Percentiles rank a stretch among this genome's conserved stretches.
Conservation (phyloP, 2,329 filamentous ascomycete genomes). For the Ophiostoma sp. region DNA sequence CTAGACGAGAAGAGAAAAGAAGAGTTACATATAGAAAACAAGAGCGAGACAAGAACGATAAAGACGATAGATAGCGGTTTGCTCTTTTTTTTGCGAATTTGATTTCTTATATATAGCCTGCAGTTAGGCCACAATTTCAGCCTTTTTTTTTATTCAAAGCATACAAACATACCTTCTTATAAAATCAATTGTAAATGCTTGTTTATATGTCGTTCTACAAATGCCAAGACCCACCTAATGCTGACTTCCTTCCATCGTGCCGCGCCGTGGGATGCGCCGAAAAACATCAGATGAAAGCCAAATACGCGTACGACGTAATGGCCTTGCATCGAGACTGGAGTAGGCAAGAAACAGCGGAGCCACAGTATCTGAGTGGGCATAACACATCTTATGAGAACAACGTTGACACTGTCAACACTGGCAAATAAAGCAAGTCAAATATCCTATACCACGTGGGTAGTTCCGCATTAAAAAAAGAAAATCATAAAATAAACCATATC, state of each 20-base stretch:
- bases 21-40: neutral
- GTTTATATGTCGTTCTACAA: neutral
- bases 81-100: neutral
- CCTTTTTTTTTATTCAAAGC: neutral
- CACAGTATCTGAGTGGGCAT: too few relatives aligned
- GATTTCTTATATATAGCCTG: neutral
- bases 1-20: slow-evolving; percentile 1
- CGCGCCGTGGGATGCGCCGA: neutral
- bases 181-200: too few relatives aligned
- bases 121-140: neutral
- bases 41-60: neutral
- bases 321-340: too few relatives aligned
- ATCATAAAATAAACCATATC: too few relatives aligned
- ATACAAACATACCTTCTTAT: neutral
- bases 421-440: too few relatives aligned
- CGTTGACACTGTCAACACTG: too few relatives aligned
- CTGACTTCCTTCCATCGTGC: neutral
- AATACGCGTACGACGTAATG: neutral
- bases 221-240: neutral
- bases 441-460: too few relatives aligned
- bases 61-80: neutral
- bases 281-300: too few relatives aligned
- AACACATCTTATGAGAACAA: too few relatives aligned
- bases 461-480: too few relatives aligned
- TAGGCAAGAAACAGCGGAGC: too few relatives aligned